These are phyloP conservation scores for Neurospora sp. DNA, from an alignment of 495 filamentous ascomycete genomes.

Conservation along the genomic window DNA sequence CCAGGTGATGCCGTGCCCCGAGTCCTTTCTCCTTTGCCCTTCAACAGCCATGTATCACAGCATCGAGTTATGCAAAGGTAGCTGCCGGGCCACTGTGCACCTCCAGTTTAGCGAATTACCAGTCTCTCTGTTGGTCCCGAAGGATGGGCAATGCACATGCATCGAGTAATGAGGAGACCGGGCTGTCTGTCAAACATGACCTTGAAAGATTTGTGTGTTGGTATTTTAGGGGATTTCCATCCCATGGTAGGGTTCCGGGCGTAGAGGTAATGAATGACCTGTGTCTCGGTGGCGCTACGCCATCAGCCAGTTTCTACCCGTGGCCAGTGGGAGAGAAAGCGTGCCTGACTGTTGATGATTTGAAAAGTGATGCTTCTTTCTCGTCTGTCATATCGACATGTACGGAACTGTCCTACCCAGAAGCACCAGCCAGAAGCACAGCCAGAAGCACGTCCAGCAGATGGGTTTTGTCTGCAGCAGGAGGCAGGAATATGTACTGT, in stretches of 20 bases:
- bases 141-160: neutral
- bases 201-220: neutral
- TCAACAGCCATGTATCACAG: neutral
- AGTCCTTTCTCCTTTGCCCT: neutral
- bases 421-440: neutral
- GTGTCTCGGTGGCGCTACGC: neutral
- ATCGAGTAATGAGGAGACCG: neutral
- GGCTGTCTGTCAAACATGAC: neutral
- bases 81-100: neutral
- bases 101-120: neutral
- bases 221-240: too few relatives aligned
- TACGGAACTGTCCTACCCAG: neutral
- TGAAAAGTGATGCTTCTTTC: neutral
- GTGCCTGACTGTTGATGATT: neutral
- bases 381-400: neutral
- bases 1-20: neutral
- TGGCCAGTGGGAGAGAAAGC: neutral
- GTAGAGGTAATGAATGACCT: neutral
- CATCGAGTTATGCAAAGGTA: neutral
- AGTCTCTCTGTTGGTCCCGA: neutral
- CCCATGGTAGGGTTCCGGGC: too few relatives aligned
- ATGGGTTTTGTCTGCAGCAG: neutral
- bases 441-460: neutral
- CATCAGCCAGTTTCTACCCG: neutral
- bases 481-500: neutral